These are phyloP conservation scores for Exophiala sp. DNA, from an alignment of 2,329 filamentous ascomycete species.

Conservation along the genomic window DNA sequence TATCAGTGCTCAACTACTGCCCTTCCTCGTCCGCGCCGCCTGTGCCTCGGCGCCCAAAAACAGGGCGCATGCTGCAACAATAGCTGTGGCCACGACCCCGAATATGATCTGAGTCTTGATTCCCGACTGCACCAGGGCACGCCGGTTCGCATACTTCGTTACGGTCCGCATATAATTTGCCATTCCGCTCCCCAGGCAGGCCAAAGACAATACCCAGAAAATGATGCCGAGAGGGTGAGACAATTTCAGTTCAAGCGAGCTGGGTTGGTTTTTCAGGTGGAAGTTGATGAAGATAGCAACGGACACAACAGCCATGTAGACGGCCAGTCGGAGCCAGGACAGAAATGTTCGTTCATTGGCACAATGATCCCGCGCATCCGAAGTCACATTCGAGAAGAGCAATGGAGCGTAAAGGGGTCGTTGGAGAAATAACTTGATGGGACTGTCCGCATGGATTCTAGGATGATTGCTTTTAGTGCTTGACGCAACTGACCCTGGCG, in stretches of 20 bases:
- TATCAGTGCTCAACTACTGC: not conserved
- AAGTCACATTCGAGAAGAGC: slow-evolving; percentile 61
- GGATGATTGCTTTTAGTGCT: not conserved
- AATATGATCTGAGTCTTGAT: slow-evolving; percentile 85
- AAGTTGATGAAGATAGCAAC: slow-evolving; percentile 91
- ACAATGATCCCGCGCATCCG: slow-evolving; percentile 61
- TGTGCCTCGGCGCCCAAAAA: slow-evolving; percentile 38
- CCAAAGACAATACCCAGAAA: slow-evolving; percentile 76
- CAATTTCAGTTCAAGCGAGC: slow-evolving; percentile 64
- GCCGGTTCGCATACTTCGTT: slow-evolving; percentile 69
- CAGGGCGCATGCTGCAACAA: slow-evolving; percentile 42
- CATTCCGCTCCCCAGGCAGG: slow-evolving; percentile 70
- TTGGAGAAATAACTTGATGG: slow-evolving; percentile 43
- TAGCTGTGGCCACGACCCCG: slow-evolving; percentile 39
- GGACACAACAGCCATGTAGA: slow-evolving; percentile 86
- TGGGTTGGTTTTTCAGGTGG: slow-evolving; percentile 71
- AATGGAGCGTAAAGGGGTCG: slow-evolving; percentile 53
- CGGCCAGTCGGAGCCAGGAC: slow-evolving; percentile 79
- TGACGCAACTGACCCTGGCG: not conserved
- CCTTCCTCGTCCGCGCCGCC: slow-evolving; percentile 4
- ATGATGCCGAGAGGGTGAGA: slow-evolving; percentile 77
- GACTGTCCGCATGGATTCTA: slow-evolving; percentile 30
- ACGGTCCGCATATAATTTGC: slow-evolving; percentile 82
- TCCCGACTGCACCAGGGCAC: slow-evolving; percentile 83
- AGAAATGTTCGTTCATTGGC: slow-evolving; percentile 71